These are phyloP conservation scores for Arctostaphylos glauca DNA, from an alignment of 148 eudicot species.

Conservation along the genomic window DNA sequence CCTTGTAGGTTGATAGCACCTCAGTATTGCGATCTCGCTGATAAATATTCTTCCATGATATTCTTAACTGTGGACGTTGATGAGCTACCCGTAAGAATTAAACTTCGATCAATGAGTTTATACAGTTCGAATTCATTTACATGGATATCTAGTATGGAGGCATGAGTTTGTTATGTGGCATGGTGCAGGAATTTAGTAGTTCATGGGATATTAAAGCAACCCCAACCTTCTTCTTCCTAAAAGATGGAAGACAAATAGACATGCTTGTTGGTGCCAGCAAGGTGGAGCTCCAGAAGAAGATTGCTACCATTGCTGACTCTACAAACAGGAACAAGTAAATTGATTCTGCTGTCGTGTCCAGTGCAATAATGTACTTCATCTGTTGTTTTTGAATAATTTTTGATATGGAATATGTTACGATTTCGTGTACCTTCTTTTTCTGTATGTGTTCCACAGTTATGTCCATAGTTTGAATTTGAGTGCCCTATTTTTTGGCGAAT, in stretches of 20 bases:
- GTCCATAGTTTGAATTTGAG: neutral
- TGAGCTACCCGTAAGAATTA: slow-evolving; percentile 58
- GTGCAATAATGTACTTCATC: neutral
- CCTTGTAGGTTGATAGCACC: slow-evolving; percentile 60
- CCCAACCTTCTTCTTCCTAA: slow-evolving; percentile 70
- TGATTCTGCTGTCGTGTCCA: neutral
- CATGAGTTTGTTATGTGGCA: slow-evolving; percentile 1
- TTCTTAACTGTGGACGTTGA: slow-evolving; percentile 74
- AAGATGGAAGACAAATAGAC: slow-evolving; percentile 59
- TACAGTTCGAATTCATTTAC: neutral
- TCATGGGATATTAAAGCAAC: slow-evolving; percentile 83
- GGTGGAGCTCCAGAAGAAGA: slow-evolving; percentile 53
- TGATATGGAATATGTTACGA: neutral
- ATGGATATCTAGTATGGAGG: neutral
- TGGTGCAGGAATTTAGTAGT: slow-evolving; percentile 60
- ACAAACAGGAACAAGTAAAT: neutral
- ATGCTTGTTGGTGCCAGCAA: slow-evolving; percentile 71
- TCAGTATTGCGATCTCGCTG: slow-evolving; percentile 55
- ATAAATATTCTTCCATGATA: slow-evolving; percentile 49
- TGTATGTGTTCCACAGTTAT: neutral
- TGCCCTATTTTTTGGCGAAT: no score
- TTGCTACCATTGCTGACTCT: slow-evolving; percentile 38
- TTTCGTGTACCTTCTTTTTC: neutral
- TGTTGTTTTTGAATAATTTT: neutral
- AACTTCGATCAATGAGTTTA: neutral